A percentile compares a stretch with the other conserved stretches of the same genome.
Evolutionary conservation across 495 filamentous ascomycete genomes (phyloP).

Genomic region (Talaromyces thailandensis): DNA sequence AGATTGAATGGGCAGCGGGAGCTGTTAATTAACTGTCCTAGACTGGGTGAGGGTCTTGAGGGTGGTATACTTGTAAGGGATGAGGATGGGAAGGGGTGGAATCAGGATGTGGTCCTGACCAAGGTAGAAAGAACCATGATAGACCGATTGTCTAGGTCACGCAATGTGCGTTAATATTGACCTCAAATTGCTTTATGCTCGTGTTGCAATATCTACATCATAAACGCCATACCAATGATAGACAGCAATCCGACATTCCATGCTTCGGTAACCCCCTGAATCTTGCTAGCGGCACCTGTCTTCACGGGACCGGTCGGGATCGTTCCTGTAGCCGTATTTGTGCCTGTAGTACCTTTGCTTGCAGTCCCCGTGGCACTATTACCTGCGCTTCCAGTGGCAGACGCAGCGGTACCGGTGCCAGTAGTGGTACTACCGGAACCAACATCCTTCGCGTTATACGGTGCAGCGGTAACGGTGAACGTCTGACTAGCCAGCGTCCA

Average conservation of each 20-base stretch:
- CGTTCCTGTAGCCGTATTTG: not conserved
- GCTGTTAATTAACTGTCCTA: not conserved
- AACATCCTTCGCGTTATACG: conserved; percentile 2
- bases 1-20: not conserved
- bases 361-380: not conserved
- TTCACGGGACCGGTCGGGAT: not conserved
- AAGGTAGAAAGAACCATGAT: too few relatives aligned
- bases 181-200: not conserved
- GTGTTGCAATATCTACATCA: not conserved
- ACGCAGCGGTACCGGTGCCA: not conserved
- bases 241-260: not conserved
- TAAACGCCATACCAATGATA: not conserved
- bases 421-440: not conserved
- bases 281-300: not conserved
- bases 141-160: not conserved
- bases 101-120: not conserved
- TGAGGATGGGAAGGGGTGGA: not conserved
- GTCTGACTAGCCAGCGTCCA: not conserved
- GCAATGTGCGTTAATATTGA: not conserved
- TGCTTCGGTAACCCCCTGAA: not conserved
- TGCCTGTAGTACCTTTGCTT: not conserved
- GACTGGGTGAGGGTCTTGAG: not conserved
- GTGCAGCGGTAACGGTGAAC: conserved; percentile 2
- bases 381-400: not conserved
- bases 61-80: not conserved